These are phyloP conservation scores for Prunus davidiana DNA, from an alignment of 306 rosid genomes.

Conservation along the genomic window DNA sequence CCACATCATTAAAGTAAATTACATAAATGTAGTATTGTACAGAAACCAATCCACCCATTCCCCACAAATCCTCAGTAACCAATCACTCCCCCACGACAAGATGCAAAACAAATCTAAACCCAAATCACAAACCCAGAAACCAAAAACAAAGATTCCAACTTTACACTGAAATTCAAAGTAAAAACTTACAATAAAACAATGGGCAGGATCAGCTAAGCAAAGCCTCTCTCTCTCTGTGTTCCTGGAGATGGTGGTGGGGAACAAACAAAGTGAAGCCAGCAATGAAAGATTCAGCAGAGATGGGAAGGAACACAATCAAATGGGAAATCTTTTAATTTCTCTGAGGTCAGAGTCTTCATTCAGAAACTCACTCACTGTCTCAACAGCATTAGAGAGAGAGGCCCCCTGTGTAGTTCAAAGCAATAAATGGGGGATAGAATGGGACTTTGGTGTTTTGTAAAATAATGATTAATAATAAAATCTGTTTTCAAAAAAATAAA, in stretches of 20 bases:
- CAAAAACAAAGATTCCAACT: neutral
- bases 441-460: neutral
- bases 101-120: neutral
- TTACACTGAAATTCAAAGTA: conserved; percentile 5
- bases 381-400: conserved; percentile 8
- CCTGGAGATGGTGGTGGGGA: neutral
- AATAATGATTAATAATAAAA: neutral
- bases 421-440: conserved; percentile 24
- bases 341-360: conserved; percentile 1
- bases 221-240: conserved; percentile 18
- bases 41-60: conserved; percentile 4
- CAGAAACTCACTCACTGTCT: neutral
- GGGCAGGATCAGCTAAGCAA: conserved; percentile 37
- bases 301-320: conserved; percentile 11
- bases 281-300: conserved; percentile 20
- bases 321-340: neutral
- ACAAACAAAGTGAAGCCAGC: neutral
- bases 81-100: neutral
- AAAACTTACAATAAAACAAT: conserved; percentile 32
- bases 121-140: conserved; percentile 5
- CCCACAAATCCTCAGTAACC: conserved; percentile 21
- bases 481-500: conserved; percentile 18
- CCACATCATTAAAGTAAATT: conserved; percentile 5
- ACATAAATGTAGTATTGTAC: neutral
- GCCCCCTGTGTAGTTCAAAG: conserved; percentile 13